Conservation (phyloP, 2,329 filamentous ascomycete species). For the Stromatinia cepivora region DNA sequence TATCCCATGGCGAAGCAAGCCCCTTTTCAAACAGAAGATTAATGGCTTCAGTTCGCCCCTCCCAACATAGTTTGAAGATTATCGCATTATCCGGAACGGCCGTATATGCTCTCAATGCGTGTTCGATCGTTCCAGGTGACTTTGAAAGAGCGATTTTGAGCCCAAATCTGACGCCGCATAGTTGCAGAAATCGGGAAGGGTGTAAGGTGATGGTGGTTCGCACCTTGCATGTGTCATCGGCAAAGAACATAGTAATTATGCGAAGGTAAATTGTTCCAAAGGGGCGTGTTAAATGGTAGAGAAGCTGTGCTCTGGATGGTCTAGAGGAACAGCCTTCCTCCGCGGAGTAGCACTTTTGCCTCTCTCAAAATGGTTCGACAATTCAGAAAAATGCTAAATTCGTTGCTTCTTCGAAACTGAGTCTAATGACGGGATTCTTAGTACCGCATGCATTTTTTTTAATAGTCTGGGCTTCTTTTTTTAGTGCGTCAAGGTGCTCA, state of each 20-base stretch:
- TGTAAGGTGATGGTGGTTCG: background rate
- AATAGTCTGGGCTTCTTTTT: background rate
- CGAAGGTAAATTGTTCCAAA: background rate
- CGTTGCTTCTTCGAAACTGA: background rate
- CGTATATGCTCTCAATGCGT: background rate
- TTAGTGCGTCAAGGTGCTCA: background rate
- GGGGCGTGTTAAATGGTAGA: background rate
- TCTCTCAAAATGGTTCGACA: background rate
- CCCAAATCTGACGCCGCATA: background rate
- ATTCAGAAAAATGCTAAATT: background rate
- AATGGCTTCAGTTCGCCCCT: background rate
- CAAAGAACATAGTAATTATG: background rate
- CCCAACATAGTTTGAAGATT: background rate
- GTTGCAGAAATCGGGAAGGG: background rate
- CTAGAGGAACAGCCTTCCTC: background rate
- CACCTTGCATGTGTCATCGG: background rate
- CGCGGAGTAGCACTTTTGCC: background rate
- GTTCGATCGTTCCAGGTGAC: background rate
- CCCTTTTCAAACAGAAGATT: background rate
- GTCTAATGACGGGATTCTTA: background rate
- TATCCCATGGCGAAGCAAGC: background rate
- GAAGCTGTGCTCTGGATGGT: background rate
- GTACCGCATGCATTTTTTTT: too few species aligned
- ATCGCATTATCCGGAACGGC: background rate
- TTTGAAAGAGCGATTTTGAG: background rate